Evolutionary conservation across 78 protist species (phyloP), one percentile per base, ranked within the genome.

Genomic region (Polysphondylium violaceum): DNA sequence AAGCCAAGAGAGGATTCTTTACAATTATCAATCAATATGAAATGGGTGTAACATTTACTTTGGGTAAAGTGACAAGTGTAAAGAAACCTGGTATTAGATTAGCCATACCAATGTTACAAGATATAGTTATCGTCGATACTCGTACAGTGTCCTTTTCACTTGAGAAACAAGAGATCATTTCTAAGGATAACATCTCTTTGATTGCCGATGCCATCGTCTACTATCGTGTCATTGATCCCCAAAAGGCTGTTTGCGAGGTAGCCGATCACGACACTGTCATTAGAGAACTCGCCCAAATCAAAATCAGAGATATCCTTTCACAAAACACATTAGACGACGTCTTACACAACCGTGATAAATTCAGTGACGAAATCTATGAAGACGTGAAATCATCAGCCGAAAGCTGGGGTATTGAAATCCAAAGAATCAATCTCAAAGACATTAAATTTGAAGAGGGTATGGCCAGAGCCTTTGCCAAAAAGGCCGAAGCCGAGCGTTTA

Each of bases 11-110:
- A 59, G 23, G 38, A 21, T 68, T 81, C 38, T 67, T 81, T 41
- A 81, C 47, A 47, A 16, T 81, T 16, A 12, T 81, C 16, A 81
- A 81, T 81, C 89, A 81, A 68, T 81, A 81, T 56, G 89, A 81
- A 68, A 44, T 33, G 11, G 89, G 89, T 67, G 89, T 81, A 29
- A 60, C 74, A 7, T 81, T 81, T 47, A 81, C 63, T 35, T 41
- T 81, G 31, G 89, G 89, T 55, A 36, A 47, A 38, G 21, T 81
- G 2, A 58, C 64, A 33, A 12, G 31, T 7, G 77, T 81, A 0
- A 68, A 68, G 59, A 43, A 68, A 68, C 64, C 89, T 56, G 89
- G 89, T 40, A n/a, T 81, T 38, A 7, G 77, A 9, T 23, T 81
- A 0, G 40, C 68, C 2, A 55, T 81, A 40, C 89, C 89, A 38